Percentiles rank a stretch among this genome's conserved stretches.
phyloP scores from a whole-genome alignment of 495 filamentous ascomycete species.

The Penicillium manginii region DNA sequence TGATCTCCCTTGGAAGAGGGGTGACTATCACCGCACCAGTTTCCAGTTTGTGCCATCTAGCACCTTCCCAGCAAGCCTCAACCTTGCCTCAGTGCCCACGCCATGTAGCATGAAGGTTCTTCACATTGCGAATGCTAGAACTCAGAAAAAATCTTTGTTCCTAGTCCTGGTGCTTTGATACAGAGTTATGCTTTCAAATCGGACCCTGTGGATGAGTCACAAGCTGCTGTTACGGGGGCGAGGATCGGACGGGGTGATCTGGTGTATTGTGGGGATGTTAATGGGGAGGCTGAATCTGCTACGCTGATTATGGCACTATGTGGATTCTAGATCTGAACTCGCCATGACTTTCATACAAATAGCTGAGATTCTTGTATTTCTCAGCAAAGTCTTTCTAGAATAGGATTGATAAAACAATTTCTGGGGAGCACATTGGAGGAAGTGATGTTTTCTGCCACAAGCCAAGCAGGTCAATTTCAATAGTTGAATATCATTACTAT shows the following conservation, averaged over 20 bases:
- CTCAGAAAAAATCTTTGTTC: slow-evolving; percentile 35
- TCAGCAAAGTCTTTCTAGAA: too few relatives aligned
- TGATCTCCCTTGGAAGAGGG: slow-evolving; percentile 43
- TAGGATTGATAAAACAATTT: too few relatives aligned
- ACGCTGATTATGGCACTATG: neutral
- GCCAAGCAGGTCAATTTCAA: too few relatives aligned
- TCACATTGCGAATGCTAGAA: slow-evolving; percentile 36
- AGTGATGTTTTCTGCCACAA: too few relatives aligned
- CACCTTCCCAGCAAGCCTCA: slow-evolving; percentile 11
- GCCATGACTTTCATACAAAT: too few relatives aligned
- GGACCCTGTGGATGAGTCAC: too few relatives aligned
- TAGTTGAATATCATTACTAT: too few relatives aligned
- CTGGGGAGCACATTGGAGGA: too few relatives aligned
- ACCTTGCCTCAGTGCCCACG: slow-evolving; percentile 27
- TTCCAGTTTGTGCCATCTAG: slow-evolving; percentile 25
- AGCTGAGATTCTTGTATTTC: too few relatives aligned
- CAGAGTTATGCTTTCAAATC: too few relatives aligned
- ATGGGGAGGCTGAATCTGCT: neutral
- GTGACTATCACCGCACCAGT: slow-evolving; percentile 36
- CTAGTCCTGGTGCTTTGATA: slow-evolving; percentile 19
- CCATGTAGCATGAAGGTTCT: slow-evolving; percentile 50
- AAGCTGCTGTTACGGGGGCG: neutral
- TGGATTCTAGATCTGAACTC: too few relatives aligned
- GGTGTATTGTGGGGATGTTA: neutral
- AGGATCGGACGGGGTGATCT: neutral